Evolutionary conservation across 164 flowering plant species (phyloP).

Genomic region (Vitis rotundifolia): DNA sequence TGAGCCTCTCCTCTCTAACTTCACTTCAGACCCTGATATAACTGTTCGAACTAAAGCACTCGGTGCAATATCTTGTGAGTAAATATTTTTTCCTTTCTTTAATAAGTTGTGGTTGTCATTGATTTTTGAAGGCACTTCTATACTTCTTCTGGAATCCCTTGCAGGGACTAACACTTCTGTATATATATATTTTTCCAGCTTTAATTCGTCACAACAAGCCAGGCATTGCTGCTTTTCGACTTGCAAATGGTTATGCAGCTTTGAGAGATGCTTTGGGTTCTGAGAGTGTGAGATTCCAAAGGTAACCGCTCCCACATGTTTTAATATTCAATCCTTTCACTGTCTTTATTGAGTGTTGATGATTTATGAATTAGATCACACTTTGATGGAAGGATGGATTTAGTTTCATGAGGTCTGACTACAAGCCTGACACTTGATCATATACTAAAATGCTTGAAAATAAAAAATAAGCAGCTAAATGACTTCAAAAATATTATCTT

Average conservation of each 20-base stretch:
- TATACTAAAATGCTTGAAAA: too few relatives aligned
- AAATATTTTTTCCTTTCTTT: not conserved
- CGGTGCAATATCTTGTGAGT: slow-evolving; percentile 94
- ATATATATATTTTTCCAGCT: slow-evolving; percentile 44
- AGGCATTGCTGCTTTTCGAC: slow-evolving; percentile 79
- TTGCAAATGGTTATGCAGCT: slow-evolving; percentile 88
- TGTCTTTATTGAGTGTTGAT: too few relatives aligned
- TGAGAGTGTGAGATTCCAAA: slow-evolving; percentile 81
- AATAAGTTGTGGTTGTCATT: not conserved
- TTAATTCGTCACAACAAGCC: slow-evolving; percentile 87
- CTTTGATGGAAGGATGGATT: too few relatives aligned
- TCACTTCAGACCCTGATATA: slow-evolving; percentile 81
- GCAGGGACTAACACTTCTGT: not conserved
- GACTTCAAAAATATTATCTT: too few relatives aligned
- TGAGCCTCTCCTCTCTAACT: slow-evolving; percentile 69
- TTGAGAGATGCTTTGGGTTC: slow-evolving; percentile 82
- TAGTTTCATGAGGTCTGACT: too few relatives aligned
- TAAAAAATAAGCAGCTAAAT: too few relatives aligned
- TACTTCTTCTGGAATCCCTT: not conserved
- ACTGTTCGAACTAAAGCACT: slow-evolving; percentile 82
- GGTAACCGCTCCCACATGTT: slow-evolving; percentile 34
- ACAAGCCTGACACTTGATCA: too few relatives aligned
- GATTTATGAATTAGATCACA: too few relatives aligned
- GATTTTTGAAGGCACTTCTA: not conserved
- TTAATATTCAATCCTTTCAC: too few relatives aligned